Evolutionary conservation across 495 filamentous ascomycete species (phyloP), one percentile per base, ranked within the genome.

Genomic region (Penicillium paxilli): DNA sequence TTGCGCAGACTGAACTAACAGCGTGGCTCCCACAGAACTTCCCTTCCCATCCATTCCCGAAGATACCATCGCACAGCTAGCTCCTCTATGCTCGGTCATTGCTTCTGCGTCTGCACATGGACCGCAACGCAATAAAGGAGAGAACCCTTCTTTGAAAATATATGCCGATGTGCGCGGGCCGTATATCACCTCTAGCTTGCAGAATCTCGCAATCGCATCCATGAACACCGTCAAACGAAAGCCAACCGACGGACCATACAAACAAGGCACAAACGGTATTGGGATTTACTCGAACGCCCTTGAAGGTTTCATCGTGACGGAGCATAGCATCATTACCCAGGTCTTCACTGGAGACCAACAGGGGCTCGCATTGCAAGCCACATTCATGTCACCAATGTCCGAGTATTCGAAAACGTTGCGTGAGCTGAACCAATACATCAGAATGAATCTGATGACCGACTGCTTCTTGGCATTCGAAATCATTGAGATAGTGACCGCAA

Each of bases 401-500:
- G 90, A 96, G 55, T 87, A 97, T 63, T 83, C 88, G 22, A 85
- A 90, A 60, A 97, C 95, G 0, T 71, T 99, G 23, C 83, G 86
- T 11, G 94, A 97, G 58, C 77, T 99, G 21, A 96, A 98, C 68
- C 79, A 83, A 30, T 92, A 96, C 65, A 92, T 98, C 67, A 88
- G 88, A 65, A 67, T 81, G 25, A 91, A 96, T 64, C 76, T 97
- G 35, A 85, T 83, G 60, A 98, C 92, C 1, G 94, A 99, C 70
- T 96, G 95, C 73, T 99, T 89, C 66, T 81, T 99, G 21, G 92
- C 91, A 4, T 99, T 95, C 66, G 94, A 99, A 65, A 92, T 98
- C 49, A 88, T 96, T 40, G 93, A 96, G 60, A 90, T 96, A 53
- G 88, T 99, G 37, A 89, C 89, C 3, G 79, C 79, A 28, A 80